phyloP scores from a whole-genome alignment of 2,329 filamentous ascomycete species.

The Trichophaea hybrida region DNA sequence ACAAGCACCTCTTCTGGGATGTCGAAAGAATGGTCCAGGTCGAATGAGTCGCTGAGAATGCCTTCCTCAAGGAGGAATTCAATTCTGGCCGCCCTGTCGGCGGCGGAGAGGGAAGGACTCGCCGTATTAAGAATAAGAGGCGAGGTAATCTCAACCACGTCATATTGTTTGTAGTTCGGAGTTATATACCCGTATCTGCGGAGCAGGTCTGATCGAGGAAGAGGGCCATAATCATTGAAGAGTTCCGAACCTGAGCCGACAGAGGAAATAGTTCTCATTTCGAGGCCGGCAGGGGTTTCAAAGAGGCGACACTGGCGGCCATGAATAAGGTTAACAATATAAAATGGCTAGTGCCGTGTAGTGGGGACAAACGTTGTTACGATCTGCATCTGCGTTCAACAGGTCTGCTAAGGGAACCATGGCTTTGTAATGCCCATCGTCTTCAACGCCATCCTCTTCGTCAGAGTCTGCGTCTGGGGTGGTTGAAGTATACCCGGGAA shows the following conservation, averaged over 20 bases:
- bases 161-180: constrained; percentile 57
- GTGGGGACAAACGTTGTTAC: constrained; percentile 49
- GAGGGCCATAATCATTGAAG: constrained; percentile 76
- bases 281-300: constrained; percentile 45
- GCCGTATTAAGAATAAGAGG: constrained; percentile 39
- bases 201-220: constrained; percentile 68
- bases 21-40: constrained; percentile 39
- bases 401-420: constrained; percentile 89
- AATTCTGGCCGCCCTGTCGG: constrained; percentile 36
- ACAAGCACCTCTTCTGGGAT: constrained; percentile 30
- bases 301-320: constrained; percentile 39
- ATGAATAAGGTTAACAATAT: constrained; percentile 26
- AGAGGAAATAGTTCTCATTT: constrained; percentile 55
- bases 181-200: constrained; percentile 82
- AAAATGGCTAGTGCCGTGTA: constrained; percentile 23
- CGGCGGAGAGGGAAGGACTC: constrained; percentile 30
- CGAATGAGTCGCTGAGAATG: constrained; percentile 60
- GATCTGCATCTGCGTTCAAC: constrained; percentile 70
- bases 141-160: constrained; percentile 67
- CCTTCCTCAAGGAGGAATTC: constrained; percentile 45
- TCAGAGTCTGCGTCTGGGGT: constrained; percentile 32
- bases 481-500: constrained; percentile 21
- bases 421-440: constrained; percentile 46
- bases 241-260: constrained; percentile 62
- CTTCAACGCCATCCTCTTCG: constrained; percentile 42